Conservation (phyloP, 441 rosid genomes). For the Melastoma candidum region DNA sequence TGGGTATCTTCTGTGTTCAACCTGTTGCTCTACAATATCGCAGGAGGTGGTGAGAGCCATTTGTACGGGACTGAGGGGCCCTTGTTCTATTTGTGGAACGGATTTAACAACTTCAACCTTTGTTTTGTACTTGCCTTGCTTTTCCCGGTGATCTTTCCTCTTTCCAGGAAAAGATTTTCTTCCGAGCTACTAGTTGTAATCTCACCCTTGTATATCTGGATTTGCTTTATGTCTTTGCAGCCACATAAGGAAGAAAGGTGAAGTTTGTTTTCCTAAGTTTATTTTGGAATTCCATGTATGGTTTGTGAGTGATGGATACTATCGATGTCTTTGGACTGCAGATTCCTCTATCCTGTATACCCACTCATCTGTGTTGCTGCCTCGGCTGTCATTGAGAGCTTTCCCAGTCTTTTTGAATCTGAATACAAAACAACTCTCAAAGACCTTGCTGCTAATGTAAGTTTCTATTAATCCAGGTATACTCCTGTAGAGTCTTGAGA, state of each 20-base stretch:
- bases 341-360: conserved; percentile 88
- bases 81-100: conserved; percentile 67
- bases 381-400: conserved; percentile 91
- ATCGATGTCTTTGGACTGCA: conserved; percentile 10
- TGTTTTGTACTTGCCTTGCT: conserved; percentile 73
- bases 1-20: conserved; percentile 88
- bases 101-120: conserved; percentile 86
- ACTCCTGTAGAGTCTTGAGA: too few relatives aligned
- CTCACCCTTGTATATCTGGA: conserved; percentile 84
- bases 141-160: conserved; percentile 48
- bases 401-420: conserved; percentile 76
- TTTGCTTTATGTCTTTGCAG: conserved; percentile 86
- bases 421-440: conserved; percentile 40
- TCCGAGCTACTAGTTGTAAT: conserved; percentile 62
- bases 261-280: conserved; percentile 5
- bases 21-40: conserved; percentile 73
- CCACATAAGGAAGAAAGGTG: conserved; percentile 99
- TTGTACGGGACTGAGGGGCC: conserved; percentile 81
- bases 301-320: neutral
- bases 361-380: conserved; percentile 93
- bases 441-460: conserved; percentile 42
- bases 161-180: conserved; percentile 62
- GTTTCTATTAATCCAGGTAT: conserved; percentile 10
- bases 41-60: conserved; percentile 95
- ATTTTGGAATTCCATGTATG: conserved; percentile 2